These are phyloP conservation scores for Claviceps maximensis DNA, from an alignment of 2,329 filamentous ascomycete genomes.

Conservation along the genomic window DNA sequence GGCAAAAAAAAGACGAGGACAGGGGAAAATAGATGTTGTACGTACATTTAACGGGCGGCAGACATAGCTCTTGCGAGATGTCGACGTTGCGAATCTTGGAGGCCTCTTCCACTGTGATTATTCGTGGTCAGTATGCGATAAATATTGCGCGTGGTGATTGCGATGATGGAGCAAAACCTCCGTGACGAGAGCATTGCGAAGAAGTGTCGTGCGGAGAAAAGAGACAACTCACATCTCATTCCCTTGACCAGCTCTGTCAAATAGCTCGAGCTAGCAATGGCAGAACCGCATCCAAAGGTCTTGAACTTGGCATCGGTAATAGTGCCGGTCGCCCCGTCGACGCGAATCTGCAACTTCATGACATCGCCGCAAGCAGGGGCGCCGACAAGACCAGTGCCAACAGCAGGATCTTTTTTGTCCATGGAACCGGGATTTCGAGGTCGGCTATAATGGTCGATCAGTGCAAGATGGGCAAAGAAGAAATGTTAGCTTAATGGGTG, in stretches of 20 bases:
- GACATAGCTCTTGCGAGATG: slow-evolving; percentile 89
- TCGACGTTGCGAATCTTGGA: slow-evolving; percentile 90
- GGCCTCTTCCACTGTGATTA: slow-evolving; percentile 59
- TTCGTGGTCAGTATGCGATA: neutral
- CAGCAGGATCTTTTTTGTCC: slow-evolving; percentile 63
- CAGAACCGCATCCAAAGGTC: slow-evolving; percentile 89
- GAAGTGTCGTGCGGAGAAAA: no score
- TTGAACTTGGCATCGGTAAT: slow-evolving; percentile 97
- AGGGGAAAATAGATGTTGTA: slow-evolving; percentile 12
- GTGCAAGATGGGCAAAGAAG: neutral
- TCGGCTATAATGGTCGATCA: slow-evolving; percentile 37
- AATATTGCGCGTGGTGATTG: neutral
- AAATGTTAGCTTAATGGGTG: slow-evolving; percentile 5
- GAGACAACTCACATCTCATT: slow-evolving; percentile 45
- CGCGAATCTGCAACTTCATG: slow-evolving; percentile 70
- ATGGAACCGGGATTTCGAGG: slow-evolving; percentile 44
- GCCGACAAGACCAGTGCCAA: slow-evolving; percentile 84
- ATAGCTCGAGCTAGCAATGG: slow-evolving; percentile 81
- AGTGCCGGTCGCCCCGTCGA: slow-evolving; percentile 75
- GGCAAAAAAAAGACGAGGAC: neutral
- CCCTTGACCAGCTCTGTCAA: slow-evolving; percentile 88
- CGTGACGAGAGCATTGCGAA: neutral
- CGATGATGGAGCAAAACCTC: neutral
- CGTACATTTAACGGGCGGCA: slow-evolving; percentile 78
- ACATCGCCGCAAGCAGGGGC: slow-evolving; percentile 83